Evolutionary conservation across 1,284 basidiomycete species (phyloP), one percentile per base, ranked within the genome.

Genomic region (Termitomyces sp.): DNA sequence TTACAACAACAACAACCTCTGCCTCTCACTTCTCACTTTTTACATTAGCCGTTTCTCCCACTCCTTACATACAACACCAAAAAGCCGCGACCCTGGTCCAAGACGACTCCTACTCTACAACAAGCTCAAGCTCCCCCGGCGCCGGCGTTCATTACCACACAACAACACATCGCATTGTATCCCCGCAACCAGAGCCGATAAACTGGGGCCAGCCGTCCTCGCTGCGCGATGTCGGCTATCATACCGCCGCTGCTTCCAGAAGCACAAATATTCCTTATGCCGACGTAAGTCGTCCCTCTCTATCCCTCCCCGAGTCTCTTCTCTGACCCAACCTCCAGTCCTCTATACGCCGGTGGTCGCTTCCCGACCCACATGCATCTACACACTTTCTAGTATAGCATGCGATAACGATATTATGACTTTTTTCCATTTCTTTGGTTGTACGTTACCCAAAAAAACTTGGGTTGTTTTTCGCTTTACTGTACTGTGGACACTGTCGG

Each of bases 31-130:
- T 54, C 34, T 50, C 8, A 9, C 40, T 47, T 45, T 43, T 24
- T 7, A 14, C 43, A 24, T 24, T 24, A 66, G 65, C 60, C 18
- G 39, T 57, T 9, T 65, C 64, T 5, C 62, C 63, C 2, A 24
- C 21, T 41, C 60, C 65, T 11, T 66, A 66, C 35, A 26, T 47
- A 18, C 46, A 44, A 46, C 43, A 30, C 6, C 59, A 59, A 34
- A 65, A 62, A 53, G 56, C 53, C 51, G 47, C 50, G 13, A 24
- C 31, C 39, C 1, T 37, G 3, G 30, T 37, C 43, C 45, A 13
- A 3, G 53, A 50, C n/a, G n/a, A n/a, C n/a, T n/a, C n/a, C n/a
- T n/a, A n/a, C n/a, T n/a, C n/a, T n/a, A n/a, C n/a, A n/a, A 21
- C 50, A 55, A 57, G 21, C 56, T 54, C 56, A 51, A 49, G 35